Evolutionary conservation across 2,329 filamentous ascomycete species (phyloP).

Genomic region (Coniochaeta prunicola): DNA sequence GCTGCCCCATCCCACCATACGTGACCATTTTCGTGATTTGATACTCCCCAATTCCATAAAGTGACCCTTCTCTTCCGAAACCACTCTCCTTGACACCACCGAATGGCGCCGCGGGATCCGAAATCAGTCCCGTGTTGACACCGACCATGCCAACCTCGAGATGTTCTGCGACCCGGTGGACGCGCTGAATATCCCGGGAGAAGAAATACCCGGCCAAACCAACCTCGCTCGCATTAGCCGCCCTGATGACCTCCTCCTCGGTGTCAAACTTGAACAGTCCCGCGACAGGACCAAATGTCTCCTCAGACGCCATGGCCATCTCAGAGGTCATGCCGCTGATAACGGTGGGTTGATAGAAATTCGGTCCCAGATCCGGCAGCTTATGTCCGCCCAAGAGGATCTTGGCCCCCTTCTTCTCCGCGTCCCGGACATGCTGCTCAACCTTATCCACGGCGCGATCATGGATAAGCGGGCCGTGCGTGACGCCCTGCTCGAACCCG

Average conservation of each 20-base stretch:
- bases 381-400: slow-evolving; percentile 69
- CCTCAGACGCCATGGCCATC: slow-evolving; percentile 79
- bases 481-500: slow-evolving; percentile 63
- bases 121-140: slow-evolving; percentile 67
- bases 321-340: slow-evolving; percentile 77
- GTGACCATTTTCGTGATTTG: slow-evolving; percentile 63
- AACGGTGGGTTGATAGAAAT: slow-evolving; percentile 88
- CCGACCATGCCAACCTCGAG: slow-evolving; percentile 85
- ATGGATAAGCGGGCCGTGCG: slow-evolving; percentile 82
- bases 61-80: slow-evolving; percentile 71
- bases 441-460: slow-evolving; percentile 75
- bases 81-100: slow-evolving; percentile 79
- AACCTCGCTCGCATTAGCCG: slow-evolving; percentile 78
- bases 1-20: slow-evolving; percentile 46
- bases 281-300: slow-evolving; percentile 93
- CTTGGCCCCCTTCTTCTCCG: slow-evolving; percentile 67
- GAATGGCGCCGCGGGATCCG: slow-evolving; percentile 55
- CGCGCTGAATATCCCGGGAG: slow-evolving; percentile 54
- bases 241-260: slow-evolving; percentile 77
- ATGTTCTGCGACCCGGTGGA: slow-evolving; percentile 56
- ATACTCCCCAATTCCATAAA: slow-evolving; percentile 73
- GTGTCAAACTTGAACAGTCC: slow-evolving; percentile 83
- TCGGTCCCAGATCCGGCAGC: slow-evolving; percentile 65
- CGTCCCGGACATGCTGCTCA: slow-evolving; percentile 72
- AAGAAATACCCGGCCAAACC: slow-evolving; percentile 95